Percentiles rank a stretch among this genome's conserved stretches.
Conservation (phyloP, 805 yeast genomes). For the Yamadazyma scolyti region DNA sequence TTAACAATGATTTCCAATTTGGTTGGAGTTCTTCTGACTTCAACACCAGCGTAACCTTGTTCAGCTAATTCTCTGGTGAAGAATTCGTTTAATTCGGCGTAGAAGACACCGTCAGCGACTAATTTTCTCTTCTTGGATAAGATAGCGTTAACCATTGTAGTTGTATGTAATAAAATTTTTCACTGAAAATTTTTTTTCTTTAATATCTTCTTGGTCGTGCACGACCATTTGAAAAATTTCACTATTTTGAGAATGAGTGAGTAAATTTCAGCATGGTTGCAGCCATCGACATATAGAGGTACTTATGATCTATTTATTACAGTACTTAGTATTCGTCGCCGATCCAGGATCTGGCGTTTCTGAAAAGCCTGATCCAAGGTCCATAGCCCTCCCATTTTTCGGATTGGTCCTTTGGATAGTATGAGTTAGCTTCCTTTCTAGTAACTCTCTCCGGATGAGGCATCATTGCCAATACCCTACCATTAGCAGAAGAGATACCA, state of each 20-base stretch:
- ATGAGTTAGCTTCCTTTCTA: slow-evolving; percentile 85
- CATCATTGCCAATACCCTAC: slow-evolving; percentile 97
- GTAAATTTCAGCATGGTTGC: slow-evolving; percentile 1
- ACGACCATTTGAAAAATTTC: slow-evolving; percentile 2
- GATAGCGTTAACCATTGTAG: slow-evolving; percentile 44
- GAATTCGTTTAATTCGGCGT: slow-evolving; percentile 99
- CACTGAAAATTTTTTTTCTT: slow-evolving; percentile 4
- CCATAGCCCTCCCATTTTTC: slow-evolving; percentile 78
- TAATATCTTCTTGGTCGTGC: slow-evolving; percentile 7
- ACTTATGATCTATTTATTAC: no score
- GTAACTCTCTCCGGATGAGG: slow-evolving; percentile 98
- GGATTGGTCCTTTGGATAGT: slow-evolving; percentile 65
- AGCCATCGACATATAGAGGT: no score
- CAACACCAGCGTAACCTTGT: slow-evolving; percentile 99
- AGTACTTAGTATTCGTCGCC: slow-evolving; percentile 31
- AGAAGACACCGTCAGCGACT: slow-evolving; percentile 99
- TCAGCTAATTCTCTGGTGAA: slow-evolving; percentile 99
- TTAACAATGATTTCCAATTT: slow-evolving; percentile 98
- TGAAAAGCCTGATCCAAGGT: slow-evolving; percentile 93
- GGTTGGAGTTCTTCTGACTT: slow-evolving; percentile 97
- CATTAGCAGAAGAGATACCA: slow-evolving; percentile 85
- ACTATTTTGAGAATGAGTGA: not conserved
- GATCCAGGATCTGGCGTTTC: slow-evolving; percentile 94
- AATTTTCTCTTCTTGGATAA: slow-evolving; percentile 96
- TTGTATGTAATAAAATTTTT: slow-evolving; percentile 7